These are phyloP conservation scores for Acephala macrosclerotiorum DNA, from an alignment of 2,329 filamentous ascomycete genomes.

Conservation along the genomic window DNA sequence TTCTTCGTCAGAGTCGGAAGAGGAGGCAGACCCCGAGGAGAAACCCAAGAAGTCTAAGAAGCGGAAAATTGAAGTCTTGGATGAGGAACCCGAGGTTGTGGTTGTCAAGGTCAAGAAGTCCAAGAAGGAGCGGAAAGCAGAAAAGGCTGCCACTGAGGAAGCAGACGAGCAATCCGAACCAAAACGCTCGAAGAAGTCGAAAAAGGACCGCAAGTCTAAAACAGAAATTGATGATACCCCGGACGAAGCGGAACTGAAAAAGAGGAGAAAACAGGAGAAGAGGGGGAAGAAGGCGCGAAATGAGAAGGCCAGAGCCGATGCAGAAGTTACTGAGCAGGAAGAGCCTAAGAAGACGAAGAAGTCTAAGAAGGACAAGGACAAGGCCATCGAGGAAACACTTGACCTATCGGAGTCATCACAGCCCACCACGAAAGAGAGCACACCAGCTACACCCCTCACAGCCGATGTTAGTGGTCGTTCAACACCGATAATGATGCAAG, in stretches of 20 bases:
- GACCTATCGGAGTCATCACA: constrained; percentile 30
- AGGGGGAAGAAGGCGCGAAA: constrained; percentile 53
- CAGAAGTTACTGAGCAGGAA: constrained; percentile 38
- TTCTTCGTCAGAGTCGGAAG: constrained; percentile 27
- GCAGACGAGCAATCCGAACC: constrained; percentile 33
- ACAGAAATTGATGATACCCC: constrained; percentile 29
- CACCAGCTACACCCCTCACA: constrained; percentile 41
- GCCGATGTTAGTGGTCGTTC: constrained; percentile 52
- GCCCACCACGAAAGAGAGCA: constrained; percentile 33
- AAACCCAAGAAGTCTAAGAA: constrained; percentile 44
- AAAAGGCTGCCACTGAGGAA: constrained; percentile 12
- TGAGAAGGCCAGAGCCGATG: constrained; percentile 37
- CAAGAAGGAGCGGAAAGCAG: constrained; percentile 38
- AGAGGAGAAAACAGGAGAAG: constrained; percentile 42
- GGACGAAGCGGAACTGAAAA: constrained; percentile 44
- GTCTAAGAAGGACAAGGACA: constrained; percentile 48
- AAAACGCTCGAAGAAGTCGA: constrained; percentile 43
- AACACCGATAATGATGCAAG: constrained; percentile 54
- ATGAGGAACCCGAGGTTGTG: constrained; percentile 25
- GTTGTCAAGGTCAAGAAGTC: constrained; percentile 44
- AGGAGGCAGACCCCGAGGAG: constrained; percentile 34
- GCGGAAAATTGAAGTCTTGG: constrained; percentile 41
- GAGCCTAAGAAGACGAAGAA: constrained; percentile 47
- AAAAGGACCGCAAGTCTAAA: constrained; percentile 34
- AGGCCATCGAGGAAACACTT: constrained; percentile 44